Evolutionary conservation across 139 green algal species (phyloP).

Genomic region (Micractinium conductrix): DNA sequence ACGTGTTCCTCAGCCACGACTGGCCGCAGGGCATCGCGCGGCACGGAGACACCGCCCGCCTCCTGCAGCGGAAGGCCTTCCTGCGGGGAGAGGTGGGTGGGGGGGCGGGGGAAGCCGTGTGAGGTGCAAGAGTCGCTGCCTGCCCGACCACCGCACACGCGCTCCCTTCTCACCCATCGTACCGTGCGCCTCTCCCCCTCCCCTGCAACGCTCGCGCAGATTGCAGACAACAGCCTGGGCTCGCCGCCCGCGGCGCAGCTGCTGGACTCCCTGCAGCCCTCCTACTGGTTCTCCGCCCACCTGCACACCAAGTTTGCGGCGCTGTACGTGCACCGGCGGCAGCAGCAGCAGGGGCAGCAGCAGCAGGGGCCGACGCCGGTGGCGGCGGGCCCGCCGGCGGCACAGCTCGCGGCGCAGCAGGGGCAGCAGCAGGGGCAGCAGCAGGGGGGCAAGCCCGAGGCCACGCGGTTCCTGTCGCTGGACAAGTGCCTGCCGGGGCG

Average conservation of each 20-base stretch:
- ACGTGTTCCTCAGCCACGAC: slow-evolving; percentile 97
- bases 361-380: background rate
- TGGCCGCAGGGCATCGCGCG: slow-evolving; percentile 90
- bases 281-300: slow-evolving; percentile 97
- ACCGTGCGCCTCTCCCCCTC: background rate
- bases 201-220: slow-evolving; percentile 45
- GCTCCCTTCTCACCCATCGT: background rate
- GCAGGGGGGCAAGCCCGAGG: background rate
- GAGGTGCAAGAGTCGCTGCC: no score
- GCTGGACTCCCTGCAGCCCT: slow-evolving; percentile 77
- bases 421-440: slow-evolving; percentile 2
- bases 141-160: background rate
- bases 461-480: slow-evolving; percentile 92
- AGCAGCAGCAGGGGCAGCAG: background rate
- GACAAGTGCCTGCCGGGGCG: slow-evolving; percentile 97
- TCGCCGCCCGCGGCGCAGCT: slow-evolving; percentile 73
- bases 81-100: slow-evolving; percentile 84
- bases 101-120: no score
- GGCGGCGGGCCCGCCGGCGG: slow-evolving; percentile 2
- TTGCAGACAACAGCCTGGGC: slow-evolving; percentile 73
- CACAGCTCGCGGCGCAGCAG: slow-evolving; percentile 29
- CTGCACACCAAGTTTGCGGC: slow-evolving; percentile 97
- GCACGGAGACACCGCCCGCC: slow-evolving; percentile 78
- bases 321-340: slow-evolving; percentile 71
- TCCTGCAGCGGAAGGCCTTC: slow-evolving; percentile 89